phyloP scores from a whole-genome alignment of 2,329 filamentous ascomycete genomes.

The Aureobasidium leucospermi region DNA sequence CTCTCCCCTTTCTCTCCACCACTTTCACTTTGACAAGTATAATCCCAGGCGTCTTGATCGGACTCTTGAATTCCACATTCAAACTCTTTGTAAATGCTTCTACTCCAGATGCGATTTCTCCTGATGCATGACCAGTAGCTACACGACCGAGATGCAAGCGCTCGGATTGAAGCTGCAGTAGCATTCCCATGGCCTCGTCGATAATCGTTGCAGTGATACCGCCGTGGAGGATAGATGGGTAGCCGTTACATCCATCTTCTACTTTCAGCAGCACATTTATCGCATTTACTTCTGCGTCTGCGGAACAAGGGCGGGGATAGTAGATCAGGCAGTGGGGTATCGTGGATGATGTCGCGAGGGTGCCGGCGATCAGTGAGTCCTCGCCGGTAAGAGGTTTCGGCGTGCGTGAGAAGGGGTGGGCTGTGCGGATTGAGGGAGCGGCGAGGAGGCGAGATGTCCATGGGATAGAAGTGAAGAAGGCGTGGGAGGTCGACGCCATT shows the following conservation, averaged over 20 bases:
- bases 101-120: constrained; percentile 20
- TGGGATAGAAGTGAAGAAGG: constrained; percentile 25
- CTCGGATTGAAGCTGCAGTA: constrained; percentile 39
- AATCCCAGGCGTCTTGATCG: constrained; percentile 44
- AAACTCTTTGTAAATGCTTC: constrained; percentile 46
- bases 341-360: constrained; percentile 44
- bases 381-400: constrained; percentile 34
- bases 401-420: constrained; percentile 30
- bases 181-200: constrained; percentile 50
- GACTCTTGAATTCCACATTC: constrained; percentile 48
- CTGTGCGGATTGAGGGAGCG: constrained; percentile 32
- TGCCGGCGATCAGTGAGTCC: constrained; percentile 48
- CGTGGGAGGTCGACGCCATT: neutral
- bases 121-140: constrained; percentile 17
- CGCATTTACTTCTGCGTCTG: constrained; percentile 26
- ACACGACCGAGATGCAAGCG: constrained; percentile 16
- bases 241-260: constrained; percentile 48
- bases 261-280: constrained; percentile 37
- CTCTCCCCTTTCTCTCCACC: constrained; percentile 14
- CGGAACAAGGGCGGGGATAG: constrained; percentile 32
- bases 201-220: constrained; percentile 52
- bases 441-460: constrained; percentile 25
- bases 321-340: constrained; percentile 41
- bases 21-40: constrained; percentile 42
- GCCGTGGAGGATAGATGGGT: constrained; percentile 47